A percentile compares a stretch with the other conserved stretches of the same genome.
Evolutionary conservation across 805 yeast genomes (phyloP).

Genomic region (Ogataea nakhonphanomensis): DNA sequence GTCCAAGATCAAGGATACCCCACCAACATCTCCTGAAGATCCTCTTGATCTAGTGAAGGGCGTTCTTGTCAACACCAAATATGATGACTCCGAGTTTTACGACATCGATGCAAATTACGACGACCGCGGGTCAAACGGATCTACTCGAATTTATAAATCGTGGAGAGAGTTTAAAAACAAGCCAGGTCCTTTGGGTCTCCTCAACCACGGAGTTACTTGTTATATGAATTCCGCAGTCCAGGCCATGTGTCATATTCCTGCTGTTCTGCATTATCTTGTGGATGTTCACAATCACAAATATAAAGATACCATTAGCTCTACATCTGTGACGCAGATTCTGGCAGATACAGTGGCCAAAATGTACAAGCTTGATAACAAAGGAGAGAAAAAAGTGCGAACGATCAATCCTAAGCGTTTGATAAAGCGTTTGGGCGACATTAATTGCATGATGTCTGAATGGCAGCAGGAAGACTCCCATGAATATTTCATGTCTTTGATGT

Average conservation of each 20-base stretch:
- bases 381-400: conserved; percentile 39
- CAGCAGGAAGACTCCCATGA: conserved; percentile 98
- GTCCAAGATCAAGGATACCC: conserved; percentile 23
- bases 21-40: conserved; percentile 37
- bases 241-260: conserved; percentile 86
- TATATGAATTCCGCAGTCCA: conserved; percentile 95
- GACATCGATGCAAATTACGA: conserved; percentile 51
- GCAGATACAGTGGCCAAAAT: conserved; percentile 67
- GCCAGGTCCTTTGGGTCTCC: conserved; percentile 67
- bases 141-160: conserved; percentile 60
- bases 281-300: conserved; percentile 59
- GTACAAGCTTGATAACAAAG: conserved; percentile 56
- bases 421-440: conserved; percentile 71
- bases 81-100: conserved; percentile 43
- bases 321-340: conserved; percentile 61
- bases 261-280: conserved; percentile 75
- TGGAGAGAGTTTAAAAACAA: conserved; percentile 56
- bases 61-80: conserved; percentile 19
- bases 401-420: conserved; percentile 77
- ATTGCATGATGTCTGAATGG: conserved; percentile 96
- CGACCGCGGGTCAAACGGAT: conserved; percentile 64
- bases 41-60: conserved; percentile 17
- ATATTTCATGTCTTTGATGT: conserved; percentile 87
- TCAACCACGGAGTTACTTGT: conserved; percentile 94
- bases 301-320: conserved; percentile 41